Percentiles rank a stretch among this genome's conserved stretches.
Evolutionary conservation across 2,329 filamentous ascomycete species (phyloP).

Genomic region (Colletotrichum sp.): DNA sequence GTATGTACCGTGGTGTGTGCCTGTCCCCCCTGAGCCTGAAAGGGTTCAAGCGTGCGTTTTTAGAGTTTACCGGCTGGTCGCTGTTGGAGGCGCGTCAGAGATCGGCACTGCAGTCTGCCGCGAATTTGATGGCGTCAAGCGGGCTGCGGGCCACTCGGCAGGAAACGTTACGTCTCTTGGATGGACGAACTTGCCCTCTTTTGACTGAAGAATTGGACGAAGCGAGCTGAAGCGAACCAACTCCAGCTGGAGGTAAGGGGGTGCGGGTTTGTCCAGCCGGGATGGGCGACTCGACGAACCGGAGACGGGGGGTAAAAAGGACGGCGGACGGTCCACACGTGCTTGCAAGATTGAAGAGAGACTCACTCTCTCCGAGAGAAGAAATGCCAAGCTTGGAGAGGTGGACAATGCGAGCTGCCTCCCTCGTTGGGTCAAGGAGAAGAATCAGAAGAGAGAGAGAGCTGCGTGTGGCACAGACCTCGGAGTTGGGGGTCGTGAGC

Average conservation of each 20-base stretch:
- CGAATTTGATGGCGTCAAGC: conserved; percentile 2
- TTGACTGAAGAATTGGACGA: neutral
- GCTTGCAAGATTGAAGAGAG: neutral
- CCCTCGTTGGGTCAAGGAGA: neutral
- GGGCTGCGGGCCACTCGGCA: neutral
- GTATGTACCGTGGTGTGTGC: neutral
- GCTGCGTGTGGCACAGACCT: neutral
- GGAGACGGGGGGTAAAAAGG: neutral
- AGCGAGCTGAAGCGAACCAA: neutral
- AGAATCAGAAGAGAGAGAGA: neutral
- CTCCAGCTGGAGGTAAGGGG: neutral
- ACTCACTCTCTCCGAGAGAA: neutral
- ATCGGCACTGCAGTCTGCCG: neutral
- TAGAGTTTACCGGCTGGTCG: conserved; percentile 17
- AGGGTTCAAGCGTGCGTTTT: conserved; percentile 12
- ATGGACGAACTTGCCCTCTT: neutral
- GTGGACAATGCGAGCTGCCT: neutral
- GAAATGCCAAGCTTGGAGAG: neutral
- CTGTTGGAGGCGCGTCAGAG: neutral
- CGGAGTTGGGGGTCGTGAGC: neutral
- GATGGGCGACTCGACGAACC: neutral
- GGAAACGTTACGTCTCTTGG: neutral
- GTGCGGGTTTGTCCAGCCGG: neutral
- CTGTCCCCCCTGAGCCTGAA: conserved; percentile 7
- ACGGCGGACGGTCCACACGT: neutral